A percentile compares a stretch with the other conserved stretches of the same genome.
These are phyloP conservation scores for Solioccasus polychromus DNA, from an alignment of 768 basidiomycete genomes.

Conservation along the genomic window DNA sequence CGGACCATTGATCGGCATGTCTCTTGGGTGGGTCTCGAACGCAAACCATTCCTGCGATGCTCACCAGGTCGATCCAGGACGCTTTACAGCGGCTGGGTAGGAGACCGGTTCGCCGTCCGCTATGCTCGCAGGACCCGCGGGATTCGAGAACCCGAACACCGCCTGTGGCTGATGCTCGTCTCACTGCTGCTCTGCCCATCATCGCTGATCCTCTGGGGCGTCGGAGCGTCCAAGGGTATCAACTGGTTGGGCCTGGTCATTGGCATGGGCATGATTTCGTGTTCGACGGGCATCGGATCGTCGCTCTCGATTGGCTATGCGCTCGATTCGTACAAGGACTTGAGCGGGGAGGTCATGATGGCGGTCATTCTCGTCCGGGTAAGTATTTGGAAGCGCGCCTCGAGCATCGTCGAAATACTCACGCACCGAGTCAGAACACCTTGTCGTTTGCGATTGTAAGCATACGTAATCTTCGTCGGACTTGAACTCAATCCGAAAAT, in stretches of 20 bases:
- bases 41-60: no score
- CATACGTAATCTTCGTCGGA: no score
- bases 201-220: conserved; percentile 20
- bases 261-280: conserved; percentile 21
- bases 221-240: conserved; percentile 18
- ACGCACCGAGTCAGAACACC: no score
- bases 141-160: conserved; percentile 20
- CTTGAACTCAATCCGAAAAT: no score
- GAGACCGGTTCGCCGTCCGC: conserved; percentile 19
- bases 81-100: conserved; percentile 19
- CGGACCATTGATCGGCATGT: conserved; percentile 21
- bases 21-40: conserved; percentile 14
- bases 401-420: no score
- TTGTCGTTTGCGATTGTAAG: conserved; percentile 19
- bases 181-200: conserved; percentile 17
- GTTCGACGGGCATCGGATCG: conserved; percentile 20
- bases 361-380: conserved; percentile 21
- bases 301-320: conserved; percentile 18
- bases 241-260: conserved; percentile 15
- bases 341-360: conserved; percentile 20
- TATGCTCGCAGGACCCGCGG: conserved; percentile 16
- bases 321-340: conserved; percentile 20
- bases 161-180: conserved; percentile 24
- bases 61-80: conserved; percentile 6
- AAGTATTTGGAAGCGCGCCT: no score